These are phyloP conservation scores for Bipolaris zeicola DNA, from an alignment of 2,329 filamentous ascomycete genomes.

Conservation along the genomic window DNA sequence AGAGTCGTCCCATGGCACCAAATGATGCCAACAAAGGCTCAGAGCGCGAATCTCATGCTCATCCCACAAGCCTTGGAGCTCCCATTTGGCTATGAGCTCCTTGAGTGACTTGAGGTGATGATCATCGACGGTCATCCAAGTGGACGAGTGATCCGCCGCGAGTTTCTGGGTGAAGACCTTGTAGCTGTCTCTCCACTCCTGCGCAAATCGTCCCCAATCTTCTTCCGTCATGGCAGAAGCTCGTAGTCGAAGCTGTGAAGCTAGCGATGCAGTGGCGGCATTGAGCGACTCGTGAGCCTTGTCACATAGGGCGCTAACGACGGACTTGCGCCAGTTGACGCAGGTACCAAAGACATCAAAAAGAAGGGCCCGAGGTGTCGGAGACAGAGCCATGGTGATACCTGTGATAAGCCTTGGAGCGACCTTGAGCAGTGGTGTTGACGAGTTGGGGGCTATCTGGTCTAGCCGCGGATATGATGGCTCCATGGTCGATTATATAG, in stretches of 20 bases:
- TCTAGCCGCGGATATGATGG: neutral
- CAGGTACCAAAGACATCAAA: conserved; percentile 83
- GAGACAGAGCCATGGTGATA: conserved; percentile 33
- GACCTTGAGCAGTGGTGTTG: neutral
- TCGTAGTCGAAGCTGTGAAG: conserved; percentile 55
- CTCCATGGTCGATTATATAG: neutral
- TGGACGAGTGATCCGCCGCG: conserved; percentile 50
- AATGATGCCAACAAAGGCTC: conserved; percentile 72
- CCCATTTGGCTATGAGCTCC: conserved; percentile 62
- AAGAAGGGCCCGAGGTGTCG: conserved; percentile 62
- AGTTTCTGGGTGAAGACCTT: conserved; percentile 63
- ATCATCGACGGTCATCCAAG: conserved; percentile 73
- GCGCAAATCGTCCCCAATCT: conserved; percentile 69
- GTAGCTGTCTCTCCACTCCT: conserved; percentile 73
- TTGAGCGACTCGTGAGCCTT: conserved; percentile 57
- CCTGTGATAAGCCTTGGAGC: conserved; percentile 10
- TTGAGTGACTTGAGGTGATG: conserved; percentile 70
- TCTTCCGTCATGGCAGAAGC: conserved; percentile 58
- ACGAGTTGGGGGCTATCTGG: neutral
- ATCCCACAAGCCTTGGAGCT: conserved; percentile 64
- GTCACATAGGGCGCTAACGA: conserved; percentile 63
- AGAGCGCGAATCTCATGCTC: conserved; percentile 46
- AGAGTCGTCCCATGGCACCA: conserved; percentile 72
- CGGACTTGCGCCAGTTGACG: conserved; percentile 76
- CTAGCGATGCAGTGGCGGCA: conserved; percentile 52